phyloP scores from a whole-genome alignment of 2,329 filamentous ascomycete genomes.

The Blastomyces gilchristii region DNA sequence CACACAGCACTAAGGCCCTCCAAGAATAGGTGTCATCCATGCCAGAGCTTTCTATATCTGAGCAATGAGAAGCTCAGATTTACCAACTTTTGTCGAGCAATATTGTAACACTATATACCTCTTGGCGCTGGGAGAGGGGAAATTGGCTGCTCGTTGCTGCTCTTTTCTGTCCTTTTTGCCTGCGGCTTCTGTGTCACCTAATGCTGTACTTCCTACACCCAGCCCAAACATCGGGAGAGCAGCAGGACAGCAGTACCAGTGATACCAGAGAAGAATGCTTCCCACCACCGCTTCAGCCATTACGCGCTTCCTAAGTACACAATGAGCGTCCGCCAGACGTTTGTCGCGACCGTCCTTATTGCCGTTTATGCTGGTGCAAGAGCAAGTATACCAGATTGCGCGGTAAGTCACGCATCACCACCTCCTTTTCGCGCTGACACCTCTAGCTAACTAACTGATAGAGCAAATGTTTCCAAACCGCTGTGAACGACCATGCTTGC shows the following conservation, averaged over 20 bases:
- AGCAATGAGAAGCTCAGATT: neutral
- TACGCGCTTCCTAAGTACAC: neutral
- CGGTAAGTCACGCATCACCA: neutral
- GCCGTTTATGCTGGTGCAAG: neutral
- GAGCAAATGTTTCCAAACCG: neutral
- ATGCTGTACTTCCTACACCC: neutral
- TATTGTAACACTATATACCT: neutral
- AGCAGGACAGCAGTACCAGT: neutral
- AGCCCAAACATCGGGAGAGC: neutral
- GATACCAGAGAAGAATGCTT: neutral
- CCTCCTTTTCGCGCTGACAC: neutral
- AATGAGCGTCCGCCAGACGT: neutral
- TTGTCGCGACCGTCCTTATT: neutral
- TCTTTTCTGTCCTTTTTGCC: neutral
- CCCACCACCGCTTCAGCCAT: neutral
- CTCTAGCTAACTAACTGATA: neutral
- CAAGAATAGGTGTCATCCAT: too few species aligned
- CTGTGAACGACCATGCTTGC: neutral
- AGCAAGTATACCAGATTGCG: neutral
- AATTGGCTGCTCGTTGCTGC: neutral
- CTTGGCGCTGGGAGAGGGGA: neutral
- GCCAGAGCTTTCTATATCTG: neutral
- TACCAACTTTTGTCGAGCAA: neutral
- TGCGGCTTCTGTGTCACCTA: neutral
- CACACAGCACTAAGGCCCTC: too few species aligned